Evolutionary conservation across 345 rosid genomes (phyloP), one percentile per base, ranked within the genome.

Genomic region (Populus deltoides): DNA sequence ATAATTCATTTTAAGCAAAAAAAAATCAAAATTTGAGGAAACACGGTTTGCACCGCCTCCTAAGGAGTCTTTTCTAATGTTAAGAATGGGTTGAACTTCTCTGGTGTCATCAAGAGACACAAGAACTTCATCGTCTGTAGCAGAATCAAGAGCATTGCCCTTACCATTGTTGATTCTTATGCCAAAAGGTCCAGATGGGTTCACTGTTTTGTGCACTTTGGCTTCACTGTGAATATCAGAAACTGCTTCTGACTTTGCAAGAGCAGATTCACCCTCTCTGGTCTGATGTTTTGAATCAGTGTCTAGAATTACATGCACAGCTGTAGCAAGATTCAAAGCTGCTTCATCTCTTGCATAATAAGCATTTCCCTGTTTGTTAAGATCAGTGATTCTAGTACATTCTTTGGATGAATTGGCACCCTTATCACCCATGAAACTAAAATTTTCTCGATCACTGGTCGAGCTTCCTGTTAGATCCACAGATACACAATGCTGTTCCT

Each of bases 21-120:
- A 33, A 33, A 33, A 33, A 4, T 33, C 36, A 33, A 33, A 33
- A 33, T 33, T 33, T 33, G 0, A 33, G 35, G 0, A 4, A 33
- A 33, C 4, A 3, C 33, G 0, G 3, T 31, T 31, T 31, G 33
- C 33, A 31, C 5, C 5, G 5, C 36, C 35, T 2, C 31, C 0
- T 33, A 4, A 0, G 63, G 81, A 41, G 66, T 88, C 93, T 73
- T 83, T 83, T 81, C 81, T 85, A 76, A 93, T 91, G 86, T 88
- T 91, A 76, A 92, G 82, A 33, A 74, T 33, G 13, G 92, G 80
- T 20, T 78, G 79, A 68, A 43, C 49, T 63, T 78, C 61, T 66
- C 39, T 73, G 55, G 35, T 71, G 69, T 77, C 83, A 81, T 70
- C 77, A 75, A 10, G 38, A 79, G 81, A 9, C 66, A 63, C 75